Evolutionary conservation across 1,284 basidiomycete genomes (phyloP), one percentile per base, ranked within the genome.

Genomic region (Xerocomus nothofagi): DNA sequence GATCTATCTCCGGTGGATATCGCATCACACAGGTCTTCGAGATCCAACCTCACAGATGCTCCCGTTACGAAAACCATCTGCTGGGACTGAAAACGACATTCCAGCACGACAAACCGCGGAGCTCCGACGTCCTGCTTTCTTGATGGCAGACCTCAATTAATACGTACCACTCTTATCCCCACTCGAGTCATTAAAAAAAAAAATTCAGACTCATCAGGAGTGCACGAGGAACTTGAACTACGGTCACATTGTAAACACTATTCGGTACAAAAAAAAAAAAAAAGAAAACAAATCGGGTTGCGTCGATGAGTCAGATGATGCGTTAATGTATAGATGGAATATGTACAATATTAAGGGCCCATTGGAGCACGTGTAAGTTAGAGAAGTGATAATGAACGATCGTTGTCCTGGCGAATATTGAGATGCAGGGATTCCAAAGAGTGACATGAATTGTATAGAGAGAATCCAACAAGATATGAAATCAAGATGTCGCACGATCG

Each of bases 321-420:
- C 23, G 59, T 59, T 61, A 63, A 65, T 62, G 55, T 68, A 66
- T 63, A 43, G 29, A 53, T 55, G 60, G 65, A 51, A 66, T 70
- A 69, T 68, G 66, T 56, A 65, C 54, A 68, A 61, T 67, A 67
- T 70, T 67, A 70, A 70, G 62, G 64, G 61, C 58, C 58, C 46
- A 31, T 54, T 50, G 44, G 40, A 60, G 50, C 59, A 64, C 65
- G 64, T 64, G 67, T 67, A 67, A 62, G 61, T 66, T 66, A 66
- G 36, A 66, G 44, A 48, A 32, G 51, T 63, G 60, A 63, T 66
- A 59, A 70, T 69, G 64, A 70, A 67, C 66, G 65, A 66, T 70
- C 59, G 66, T 69, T 66, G 68, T 69, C 64, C 65, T 65, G 59
- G 39, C 39, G 46, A 68, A 65, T 59, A 65, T 65, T 63, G 64